Percentiles rank a stretch among this genome's conserved stretches.
These are phyloP conservation scores for Agrocybe praecox DNA, from an alignment of 768 basidiomycete genomes.

Conservation along the genomic window DNA sequence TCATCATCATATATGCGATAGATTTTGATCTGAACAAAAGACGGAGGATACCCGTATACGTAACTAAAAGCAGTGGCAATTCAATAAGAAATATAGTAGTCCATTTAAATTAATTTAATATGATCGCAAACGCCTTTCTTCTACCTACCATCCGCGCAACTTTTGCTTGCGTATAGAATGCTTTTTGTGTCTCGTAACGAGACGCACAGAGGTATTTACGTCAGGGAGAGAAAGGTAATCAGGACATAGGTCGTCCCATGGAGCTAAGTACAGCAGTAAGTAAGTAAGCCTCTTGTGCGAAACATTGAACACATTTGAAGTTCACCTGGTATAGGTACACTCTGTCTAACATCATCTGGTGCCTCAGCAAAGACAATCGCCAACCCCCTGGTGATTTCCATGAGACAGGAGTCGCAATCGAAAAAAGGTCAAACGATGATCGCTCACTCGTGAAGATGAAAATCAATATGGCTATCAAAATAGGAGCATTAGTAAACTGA, in stretches of 20 bases:
- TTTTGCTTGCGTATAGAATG: not conserved
- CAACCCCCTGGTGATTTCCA: slow-evolving; percentile 27
- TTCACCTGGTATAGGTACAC: slow-evolving; percentile 13
- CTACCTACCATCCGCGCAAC: not conserved
- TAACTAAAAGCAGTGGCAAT: too few relatives aligned
- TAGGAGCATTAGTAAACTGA: not conserved
- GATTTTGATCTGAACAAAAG: too few relatives aligned
- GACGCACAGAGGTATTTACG: not conserved
- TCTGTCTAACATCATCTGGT: slow-evolving; percentile 6
- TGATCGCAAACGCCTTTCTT: too few relatives aligned
- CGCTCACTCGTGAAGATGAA: slow-evolving; percentile 46
- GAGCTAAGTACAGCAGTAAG: slow-evolving; percentile 11
- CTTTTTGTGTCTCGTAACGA: not conserved
- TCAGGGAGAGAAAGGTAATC: slow-evolving; percentile 26
- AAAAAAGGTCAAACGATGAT: not conserved
- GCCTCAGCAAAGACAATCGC: slow-evolving; percentile 45
- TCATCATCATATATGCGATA: too few relatives aligned
- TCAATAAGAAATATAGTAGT: too few relatives aligned
- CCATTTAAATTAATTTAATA: too few relatives aligned
- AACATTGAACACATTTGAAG: not conserved
- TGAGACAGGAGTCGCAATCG: not conserved
- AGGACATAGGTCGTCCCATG: slow-evolving; percentile 40
- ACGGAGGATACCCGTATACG: too few relatives aligned
- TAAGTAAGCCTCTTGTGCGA: too few relatives aligned
- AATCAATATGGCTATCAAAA: slow-evolving; percentile 49